Base-by-base conservation (phyloP, 163 green algal genomes). In the Picocystis sp. region DNA sequence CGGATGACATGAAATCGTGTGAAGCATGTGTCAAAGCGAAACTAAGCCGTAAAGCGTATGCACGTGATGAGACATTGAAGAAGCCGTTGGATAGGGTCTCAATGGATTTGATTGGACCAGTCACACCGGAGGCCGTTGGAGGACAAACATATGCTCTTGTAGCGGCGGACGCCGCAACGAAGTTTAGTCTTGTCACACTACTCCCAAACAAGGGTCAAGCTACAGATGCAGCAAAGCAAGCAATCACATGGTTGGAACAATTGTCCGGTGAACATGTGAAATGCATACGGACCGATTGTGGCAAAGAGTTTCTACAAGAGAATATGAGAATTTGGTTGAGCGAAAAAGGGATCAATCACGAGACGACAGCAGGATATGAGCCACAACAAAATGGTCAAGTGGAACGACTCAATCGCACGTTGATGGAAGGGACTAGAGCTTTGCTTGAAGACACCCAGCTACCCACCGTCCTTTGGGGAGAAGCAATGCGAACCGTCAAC, bases 341-440 rank as follows among this genome's bases (percentile, higher is more conserved):
- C 0, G 17, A 21, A 15, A 60, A 60, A 11, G 69, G 69, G 29
- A 73, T 71, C 45, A 22, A 53, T 29, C 57, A 69, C 17, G 21
- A 63, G 3, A 47, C 45, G 0, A 63, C 57, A 1, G 55, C 54
- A 33, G 38, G 55, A 14, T 74, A 71, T 60, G 71, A 53, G 15
- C 65, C 69, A 0, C 19, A 74, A 44, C 59, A 72, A 46, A 78
- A 78, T 22, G 62, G 65, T 38, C 33, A 13, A 1, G 70, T 60
- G 14, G 66, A 78, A 58, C 50, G 63, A 0, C 46, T 71, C 12
- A 71, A 71, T 46, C 35, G 60, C 1, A 71, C 65, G 1, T 22
- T 78, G 38, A 42, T 63, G 29, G 29, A 38, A 38, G 29, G 29
- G 8, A 38, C 29, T 1, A 21, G 47, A 3, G 41, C 56, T 8